Evolutionary conservation across 164 flowering plant species (phyloP).

Genomic region (Umbellularia californica): DNA sequence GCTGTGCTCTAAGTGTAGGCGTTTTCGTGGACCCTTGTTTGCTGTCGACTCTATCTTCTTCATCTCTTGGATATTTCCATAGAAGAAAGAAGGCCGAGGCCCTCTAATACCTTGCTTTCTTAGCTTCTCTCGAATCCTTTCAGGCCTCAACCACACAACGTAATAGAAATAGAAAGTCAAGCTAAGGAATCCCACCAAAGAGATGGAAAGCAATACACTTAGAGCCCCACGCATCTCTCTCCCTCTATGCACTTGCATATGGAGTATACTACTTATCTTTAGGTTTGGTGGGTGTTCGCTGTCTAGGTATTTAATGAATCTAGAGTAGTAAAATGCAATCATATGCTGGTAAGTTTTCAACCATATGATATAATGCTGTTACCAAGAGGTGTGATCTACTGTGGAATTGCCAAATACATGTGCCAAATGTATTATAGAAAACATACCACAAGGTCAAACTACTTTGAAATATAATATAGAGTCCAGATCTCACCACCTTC

Average conservation of each 20-base stretch:
- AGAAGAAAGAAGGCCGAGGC: slow-evolving; percentile 12
- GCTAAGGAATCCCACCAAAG: slow-evolving; percentile 3
- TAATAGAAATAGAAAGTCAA: slow-evolving; percentile 1
- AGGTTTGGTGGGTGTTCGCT: no score
- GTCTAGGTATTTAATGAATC: no score
- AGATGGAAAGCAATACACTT: not conserved
- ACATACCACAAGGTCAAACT: no score
- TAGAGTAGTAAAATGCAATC: no score
- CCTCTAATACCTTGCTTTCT: slow-evolving; percentile 13
- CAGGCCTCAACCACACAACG: slow-evolving; percentile 10
- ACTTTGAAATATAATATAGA: no score
- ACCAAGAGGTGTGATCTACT: no score
- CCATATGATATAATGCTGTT: no score
- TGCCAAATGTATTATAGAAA: no score
- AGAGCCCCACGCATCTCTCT: not conserved
- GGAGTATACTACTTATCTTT: no score
- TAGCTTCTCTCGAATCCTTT: slow-evolving; percentile 6
- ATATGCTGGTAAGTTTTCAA: no score
- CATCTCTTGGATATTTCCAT: slow-evolving; percentile 8
- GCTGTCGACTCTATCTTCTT: slow-evolving; percentile 7
- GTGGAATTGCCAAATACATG: no score
- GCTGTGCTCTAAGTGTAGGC: slow-evolving; percentile 11
- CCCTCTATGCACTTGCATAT: not conserved
- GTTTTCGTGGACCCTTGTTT: not conserved
- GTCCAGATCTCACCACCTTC: no score